A percentile compares a stretch with the other conserved stretches of the same genome.
phyloP scores from a whole-genome alignment of 768 basidiomycete species.

The Lanmaoa rubissima region DNA sequence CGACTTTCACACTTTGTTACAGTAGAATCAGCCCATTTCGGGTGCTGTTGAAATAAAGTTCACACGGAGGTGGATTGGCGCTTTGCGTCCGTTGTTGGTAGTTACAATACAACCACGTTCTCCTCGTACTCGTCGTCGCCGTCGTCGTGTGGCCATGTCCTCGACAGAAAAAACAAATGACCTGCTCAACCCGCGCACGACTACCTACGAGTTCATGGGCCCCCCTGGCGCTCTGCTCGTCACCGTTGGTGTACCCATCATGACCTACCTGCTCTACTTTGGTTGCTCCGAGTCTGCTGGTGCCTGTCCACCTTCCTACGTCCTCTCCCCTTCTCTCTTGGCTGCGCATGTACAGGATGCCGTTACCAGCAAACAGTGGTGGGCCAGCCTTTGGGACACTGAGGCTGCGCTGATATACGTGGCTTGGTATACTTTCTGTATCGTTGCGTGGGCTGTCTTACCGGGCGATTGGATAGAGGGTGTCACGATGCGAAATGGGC shows the following conservation, averaged over 20 bases:
- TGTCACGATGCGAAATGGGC: slow-evolving; percentile 68
- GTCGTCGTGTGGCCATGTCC: slow-evolving; percentile 14
- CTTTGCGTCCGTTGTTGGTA: neutral
- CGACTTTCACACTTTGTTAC: no score
- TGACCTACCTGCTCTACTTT: slow-evolving; percentile 75
- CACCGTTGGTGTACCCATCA: slow-evolving; percentile 64
- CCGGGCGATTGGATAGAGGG: slow-evolving; percentile 76
- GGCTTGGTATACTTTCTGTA: slow-evolving; percentile 88
- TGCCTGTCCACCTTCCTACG: slow-evolving; percentile 61
- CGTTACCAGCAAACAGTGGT: slow-evolving; percentile 55
- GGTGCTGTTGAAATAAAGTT: neutral
- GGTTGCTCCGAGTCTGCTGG: slow-evolving; percentile 69
- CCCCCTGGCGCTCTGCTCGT: slow-evolving; percentile 75
- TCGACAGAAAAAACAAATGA: slow-evolving; percentile 20
- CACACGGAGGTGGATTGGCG: neutral
- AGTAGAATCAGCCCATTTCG: neutral
- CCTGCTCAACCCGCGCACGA: slow-evolving; percentile 69
- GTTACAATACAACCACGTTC: neutral
- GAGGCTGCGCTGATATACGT: slow-evolving; percentile 75
- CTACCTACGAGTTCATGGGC: slow-evolving; percentile 77
- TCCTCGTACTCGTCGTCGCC: neutral
- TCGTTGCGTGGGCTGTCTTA: slow-evolving; percentile 76
- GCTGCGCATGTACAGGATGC: slow-evolving; percentile 43
- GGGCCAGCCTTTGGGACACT: slow-evolving; percentile 79
- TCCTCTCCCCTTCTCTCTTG: slow-evolving; percentile 34